Conservation (phyloP, 2,329 filamentous ascomycete genomes). For the Talaromyces sp. region DNA sequence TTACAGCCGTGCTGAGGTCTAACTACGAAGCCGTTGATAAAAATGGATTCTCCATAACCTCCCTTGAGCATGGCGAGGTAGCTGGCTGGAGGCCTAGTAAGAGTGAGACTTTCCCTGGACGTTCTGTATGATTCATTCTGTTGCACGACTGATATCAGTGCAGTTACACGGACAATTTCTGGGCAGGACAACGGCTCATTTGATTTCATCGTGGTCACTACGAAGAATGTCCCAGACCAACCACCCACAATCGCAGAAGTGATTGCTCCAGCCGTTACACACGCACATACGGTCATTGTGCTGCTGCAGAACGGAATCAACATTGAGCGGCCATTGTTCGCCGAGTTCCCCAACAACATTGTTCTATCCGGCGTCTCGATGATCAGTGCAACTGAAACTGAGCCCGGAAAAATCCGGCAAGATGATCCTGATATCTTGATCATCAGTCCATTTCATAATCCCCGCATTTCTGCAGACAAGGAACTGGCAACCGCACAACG, state of each 20-base stretch:
- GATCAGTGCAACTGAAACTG: slow-evolving; percentile 49
- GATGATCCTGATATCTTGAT: slow-evolving; percentile 50
- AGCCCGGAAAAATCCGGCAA: slow-evolving; percentile 50
- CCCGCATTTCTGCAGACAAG: slow-evolving; percentile 10
- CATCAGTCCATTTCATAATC: slow-evolving; percentile 48
- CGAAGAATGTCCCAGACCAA: slow-evolving; percentile 58
- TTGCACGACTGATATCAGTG: slow-evolving; percentile 9
- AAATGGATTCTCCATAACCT: slow-evolving; percentile 54
- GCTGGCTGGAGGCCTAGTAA: slow-evolving; percentile 45
- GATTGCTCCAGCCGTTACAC: slow-evolving; percentile 50
- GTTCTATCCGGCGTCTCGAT: slow-evolving; percentile 53
- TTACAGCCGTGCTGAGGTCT: slow-evolving; percentile 56
- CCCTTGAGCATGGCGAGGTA: slow-evolving; percentile 50
- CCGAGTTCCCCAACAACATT: slow-evolving; percentile 50
- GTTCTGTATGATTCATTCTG: not conserved
- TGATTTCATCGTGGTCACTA: slow-evolving; percentile 56
- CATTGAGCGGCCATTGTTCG: slow-evolving; percentile 53
- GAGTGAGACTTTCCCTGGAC: slow-evolving; percentile 25
- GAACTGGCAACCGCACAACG: slow-evolving; percentile 34
- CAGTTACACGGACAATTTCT: slow-evolving; percentile 46
- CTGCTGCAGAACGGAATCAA: slow-evolving; percentile 59
- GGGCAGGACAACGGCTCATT: slow-evolving; percentile 29
- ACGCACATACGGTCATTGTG: slow-evolving; percentile 49
- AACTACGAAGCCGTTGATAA: slow-evolving; percentile 52
- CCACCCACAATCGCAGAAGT: slow-evolving; percentile 48